Evolutionary conservation across 2,329 filamentous ascomycete genomes (phyloP).

Genomic region (Penicillium sp.): DNA sequence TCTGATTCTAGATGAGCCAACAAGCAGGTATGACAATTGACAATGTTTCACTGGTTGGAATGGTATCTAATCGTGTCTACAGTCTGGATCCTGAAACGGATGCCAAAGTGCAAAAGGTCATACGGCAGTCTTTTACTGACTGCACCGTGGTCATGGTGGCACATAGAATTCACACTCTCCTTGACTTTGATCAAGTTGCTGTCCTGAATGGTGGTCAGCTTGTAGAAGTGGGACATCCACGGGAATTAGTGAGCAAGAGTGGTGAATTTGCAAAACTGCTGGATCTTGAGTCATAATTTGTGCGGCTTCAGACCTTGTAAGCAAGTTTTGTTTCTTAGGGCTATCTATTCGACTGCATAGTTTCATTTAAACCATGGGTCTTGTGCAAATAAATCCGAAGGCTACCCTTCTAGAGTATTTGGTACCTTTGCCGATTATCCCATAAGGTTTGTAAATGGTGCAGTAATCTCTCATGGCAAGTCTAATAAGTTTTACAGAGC

Average conservation of each 20-base stretch:
- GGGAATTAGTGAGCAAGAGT: constrained; percentile 1
- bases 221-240: constrained; percentile 15
- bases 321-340: too few species aligned
- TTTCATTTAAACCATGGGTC: too few species aligned
- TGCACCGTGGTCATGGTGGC: constrained; percentile 21
- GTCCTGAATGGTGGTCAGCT: constrained; percentile 15
- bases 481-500: too few species aligned
- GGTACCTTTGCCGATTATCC: too few species aligned
- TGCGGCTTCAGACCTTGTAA: too few species aligned
- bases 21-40: constrained; percentile 18
- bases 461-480: too few species aligned
- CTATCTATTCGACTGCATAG: too few species aligned
- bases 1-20: constrained; percentile 26
- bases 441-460: too few species aligned
- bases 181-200: constrained; percentile 19
- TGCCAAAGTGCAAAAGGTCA: constrained; percentile 13
- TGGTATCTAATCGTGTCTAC: too few species aligned
- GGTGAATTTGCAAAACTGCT: not conserved
- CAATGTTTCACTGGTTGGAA: not conserved
- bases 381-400: too few species aligned
- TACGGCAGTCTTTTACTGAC: constrained; percentile 10
- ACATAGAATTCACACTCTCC: constrained; percentile 15
- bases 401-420: too few species aligned
- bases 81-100: constrained; percentile 18
- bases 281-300: not conserved